Evolutionary conservation across 768 basidiomycete genomes (phyloP).

Genomic region (Suillus americanus): DNA sequence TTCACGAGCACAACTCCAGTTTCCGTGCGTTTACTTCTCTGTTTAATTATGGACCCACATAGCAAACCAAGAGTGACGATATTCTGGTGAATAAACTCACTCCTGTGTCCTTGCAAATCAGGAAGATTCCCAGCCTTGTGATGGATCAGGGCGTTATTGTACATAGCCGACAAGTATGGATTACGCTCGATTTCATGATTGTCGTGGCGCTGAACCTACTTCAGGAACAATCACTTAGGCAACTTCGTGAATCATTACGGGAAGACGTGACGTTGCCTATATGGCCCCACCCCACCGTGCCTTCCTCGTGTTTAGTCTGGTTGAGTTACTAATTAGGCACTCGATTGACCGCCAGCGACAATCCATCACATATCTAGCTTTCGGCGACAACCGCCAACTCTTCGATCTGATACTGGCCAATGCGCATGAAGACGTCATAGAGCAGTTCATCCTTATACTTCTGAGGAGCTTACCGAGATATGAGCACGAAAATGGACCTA

Average conservation of each 20-base stretch:
- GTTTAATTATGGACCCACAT: conserved; percentile 79
- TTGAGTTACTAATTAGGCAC: conserved; percentile 56
- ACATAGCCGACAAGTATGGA: conserved; percentile 83
- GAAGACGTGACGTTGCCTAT: conserved; percentile 40
- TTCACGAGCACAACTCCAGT: conserved; percentile 82
- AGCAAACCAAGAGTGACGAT: conserved; percentile 79
- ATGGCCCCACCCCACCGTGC: conserved; percentile 47
- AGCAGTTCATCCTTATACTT: conserved; percentile 66
- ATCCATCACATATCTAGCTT: conserved; percentile 72
- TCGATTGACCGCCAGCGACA: conserved; percentile 54
- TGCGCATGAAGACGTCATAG: conserved; percentile 75
- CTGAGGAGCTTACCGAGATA: conserved; percentile 67
- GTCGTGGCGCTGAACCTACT: conserved; percentile 1
- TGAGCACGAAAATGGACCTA: conserved; percentile 65
- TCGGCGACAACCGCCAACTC: conserved; percentile 82
- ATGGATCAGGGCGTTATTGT: conserved; percentile 67
- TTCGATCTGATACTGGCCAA: conserved; percentile 58
- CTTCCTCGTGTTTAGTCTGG: conserved; percentile 60
- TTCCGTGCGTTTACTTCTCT: conserved; percentile 71
- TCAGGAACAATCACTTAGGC: conserved; percentile 84
- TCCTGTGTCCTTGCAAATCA: conserved; percentile 52
- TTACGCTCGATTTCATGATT: not conserved
- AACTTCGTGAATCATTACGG: conserved; percentile 73
- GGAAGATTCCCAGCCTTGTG: conserved; percentile 66
- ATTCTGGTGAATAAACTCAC: conserved; percentile 74